Evolutionary conservation across 2,329 filamentous ascomycete species (phyloP), one percentile per base, ranked within the genome.

Genomic region (Aspergillus arachidicola): DNA sequence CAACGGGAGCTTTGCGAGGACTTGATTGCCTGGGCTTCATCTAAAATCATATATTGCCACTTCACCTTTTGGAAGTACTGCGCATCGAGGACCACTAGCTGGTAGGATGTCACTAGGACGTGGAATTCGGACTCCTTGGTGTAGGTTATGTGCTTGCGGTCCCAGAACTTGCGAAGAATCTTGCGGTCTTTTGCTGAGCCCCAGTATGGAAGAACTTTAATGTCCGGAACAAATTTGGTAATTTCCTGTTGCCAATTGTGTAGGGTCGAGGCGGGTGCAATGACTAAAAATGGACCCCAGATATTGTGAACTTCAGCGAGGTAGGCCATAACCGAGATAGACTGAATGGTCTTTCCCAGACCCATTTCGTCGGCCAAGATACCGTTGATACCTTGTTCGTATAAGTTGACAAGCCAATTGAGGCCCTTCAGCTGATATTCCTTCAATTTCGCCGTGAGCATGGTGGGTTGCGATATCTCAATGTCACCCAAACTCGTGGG

Each of bases 221-320:
- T 89, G 62, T 92, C 88, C 0, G 95, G 95, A 2, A 99, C 94
- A 76, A 99, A 99, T 76, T 88, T 94, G 65, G 92, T 87, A 68
- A 99, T 97, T 82, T 99, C 95, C 78, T 99, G 95, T 78, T 99
- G 94, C 95, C 95, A 99, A 76, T 99, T 99, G 88, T 99, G 94
- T 63, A 99, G 83, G 1, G 95, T 99, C 0, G 94, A 97, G 0
- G 95, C 93, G 0, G 95, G 95, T 0, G 95, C 95, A 66, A 99
- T 96, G 68, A 99, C 95, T 56, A 99, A 81, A 83, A 97, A 98
- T 0, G 95, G 95, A 9, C 95, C 95, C 95, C 94, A 98, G 70
- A 98, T 96, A 75, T 97, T 94, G 83, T 99, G 93, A 72, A 94
- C 91, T 81, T 99, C 94, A 2, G 95, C 95, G 36, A 99, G 89